Percentiles rank a stretch among this genome's conserved stretches.
Conservation (phyloP, 2,329 filamentous ascomycete genomes). For the Colletotrichum endophyticum region DNA sequence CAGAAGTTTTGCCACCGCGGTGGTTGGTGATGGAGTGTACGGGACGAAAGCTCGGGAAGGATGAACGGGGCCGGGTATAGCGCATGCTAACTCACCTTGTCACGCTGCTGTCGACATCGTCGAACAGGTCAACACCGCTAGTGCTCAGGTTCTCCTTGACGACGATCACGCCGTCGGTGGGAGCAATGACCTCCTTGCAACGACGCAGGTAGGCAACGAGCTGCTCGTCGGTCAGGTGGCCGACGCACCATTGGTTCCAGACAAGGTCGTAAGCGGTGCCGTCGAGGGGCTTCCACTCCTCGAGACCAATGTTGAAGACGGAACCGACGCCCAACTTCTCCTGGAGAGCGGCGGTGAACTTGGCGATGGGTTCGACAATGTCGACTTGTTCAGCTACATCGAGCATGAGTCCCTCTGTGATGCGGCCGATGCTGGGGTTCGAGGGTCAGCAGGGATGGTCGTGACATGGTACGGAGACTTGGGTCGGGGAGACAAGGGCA, state of each 20-base stretch:
- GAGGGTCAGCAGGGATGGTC: not conserved
- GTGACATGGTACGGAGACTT: slow-evolving; percentile 3
- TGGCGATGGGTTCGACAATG: slow-evolving; percentile 82
- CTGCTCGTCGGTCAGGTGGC: slow-evolving; percentile 79
- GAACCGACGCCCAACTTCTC: slow-evolving; percentile 62
- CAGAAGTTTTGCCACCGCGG: not conserved
- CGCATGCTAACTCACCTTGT: slow-evolving; percentile 11
- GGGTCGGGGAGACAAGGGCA: slow-evolving; percentile 3
- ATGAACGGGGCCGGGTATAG: not conserved
- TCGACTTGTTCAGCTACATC: slow-evolving; percentile 75
- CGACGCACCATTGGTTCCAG: slow-evolving; percentile 91
- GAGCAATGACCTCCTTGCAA: slow-evolving; percentile 51
- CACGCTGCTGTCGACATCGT: slow-evolving; percentile 21
- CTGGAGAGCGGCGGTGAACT: slow-evolving; percentile 73
- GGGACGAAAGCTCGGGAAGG: not conserved
- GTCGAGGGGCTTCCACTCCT: slow-evolving; percentile 65
- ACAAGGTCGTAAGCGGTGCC: slow-evolving; percentile 74
- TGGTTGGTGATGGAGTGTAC: not conserved
- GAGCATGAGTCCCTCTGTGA: slow-evolving; percentile 80
- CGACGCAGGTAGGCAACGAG: slow-evolving; percentile 69
- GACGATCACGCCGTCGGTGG: slow-evolving; percentile 37
- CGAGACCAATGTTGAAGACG: slow-evolving; percentile 75
- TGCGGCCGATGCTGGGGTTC: slow-evolving; percentile 72
- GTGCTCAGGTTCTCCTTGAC: slow-evolving; percentile 72
- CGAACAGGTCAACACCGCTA: slow-evolving; percentile 64